These are phyloP conservation scores for Halophytophthora batemanensis DNA, from an alignment of 352 stramenopile species.

Conservation along the genomic window DNA sequence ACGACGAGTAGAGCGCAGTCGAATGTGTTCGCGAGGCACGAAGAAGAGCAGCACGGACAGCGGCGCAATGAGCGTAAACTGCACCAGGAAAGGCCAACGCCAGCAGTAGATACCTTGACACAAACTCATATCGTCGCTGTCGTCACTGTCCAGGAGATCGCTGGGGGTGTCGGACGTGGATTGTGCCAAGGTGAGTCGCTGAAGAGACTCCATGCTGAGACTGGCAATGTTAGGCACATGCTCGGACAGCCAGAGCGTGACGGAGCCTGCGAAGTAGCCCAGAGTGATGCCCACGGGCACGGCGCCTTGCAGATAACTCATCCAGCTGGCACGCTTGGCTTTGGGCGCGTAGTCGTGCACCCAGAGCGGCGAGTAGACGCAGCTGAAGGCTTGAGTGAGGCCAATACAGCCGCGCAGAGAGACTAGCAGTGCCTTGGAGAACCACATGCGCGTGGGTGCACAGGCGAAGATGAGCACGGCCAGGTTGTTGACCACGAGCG, in stretches of 20 bases:
- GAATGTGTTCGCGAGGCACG: conserved; percentile 68
- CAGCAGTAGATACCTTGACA: conserved; percentile 84
- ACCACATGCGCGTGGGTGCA: conserved; percentile 53
- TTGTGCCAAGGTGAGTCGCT: conserved; percentile 9
- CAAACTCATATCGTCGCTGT: conserved; percentile 31
- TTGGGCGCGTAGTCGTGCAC: conserved; percentile 84
- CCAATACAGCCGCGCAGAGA: conserved; percentile 65
- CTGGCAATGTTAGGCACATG: conserved; percentile 8
- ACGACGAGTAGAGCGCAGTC: conserved; percentile 45
- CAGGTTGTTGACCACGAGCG: conserved; percentile 77
- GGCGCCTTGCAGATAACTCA: conserved; percentile 82
- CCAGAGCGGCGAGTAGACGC: conserved; percentile 84
- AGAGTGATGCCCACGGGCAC: conserved; percentile 75
- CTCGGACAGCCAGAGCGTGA: conserved; percentile 58
- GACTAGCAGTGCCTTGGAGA: conserved; percentile 79
- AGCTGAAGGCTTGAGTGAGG: conserved; percentile 79
- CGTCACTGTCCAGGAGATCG: conserved; percentile 34
- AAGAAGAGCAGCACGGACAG: conserved; percentile 80
- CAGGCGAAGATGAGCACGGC: conserved; percentile 71
- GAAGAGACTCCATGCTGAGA: conserved; percentile 8
- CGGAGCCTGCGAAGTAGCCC: conserved; percentile 72
- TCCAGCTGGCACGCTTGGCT: conserved; percentile 67
- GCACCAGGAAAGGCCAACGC: conserved; percentile 82
- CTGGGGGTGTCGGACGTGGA: conserved; percentile 17
- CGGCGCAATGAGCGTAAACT: conserved; percentile 70